Evolutionary conservation across 208 protist genomes (phyloP), one percentile per base, ranked within the genome.

Genomic region (Baffinella frigidus): DNA sequence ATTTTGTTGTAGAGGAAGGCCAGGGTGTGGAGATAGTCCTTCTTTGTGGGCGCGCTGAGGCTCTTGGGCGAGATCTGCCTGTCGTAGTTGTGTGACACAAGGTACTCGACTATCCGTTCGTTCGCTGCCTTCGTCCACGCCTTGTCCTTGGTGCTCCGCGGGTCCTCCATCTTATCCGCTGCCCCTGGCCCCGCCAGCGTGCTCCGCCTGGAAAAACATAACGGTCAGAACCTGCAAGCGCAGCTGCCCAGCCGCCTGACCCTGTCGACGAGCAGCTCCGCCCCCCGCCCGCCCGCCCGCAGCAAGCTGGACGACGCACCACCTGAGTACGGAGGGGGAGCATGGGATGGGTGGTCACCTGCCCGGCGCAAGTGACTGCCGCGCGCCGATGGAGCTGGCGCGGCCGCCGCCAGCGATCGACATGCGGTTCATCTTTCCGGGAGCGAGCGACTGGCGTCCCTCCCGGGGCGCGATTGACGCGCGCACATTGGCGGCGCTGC

Each of bases 11-110:
- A 77, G 30, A 94, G 64, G 73, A 94, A 94, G 43, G 44, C 1
- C 10, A 94, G 33, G 56, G 93, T 93, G 61, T 48, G 67, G 9
- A 92, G 56, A 51, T 92, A 94, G 38, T 94, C 93, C 38, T 94
- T 94, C 20, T 73, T 92, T 0, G 93, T 39, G 10, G 93, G 93
- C 43, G 90, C 36, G 0, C 36, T 39, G 27, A 94, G 81, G n/a
- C 72, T 62, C 77, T 94, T 89, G 5, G 24, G 45, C 11, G 67
- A 83, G 44, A 94, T 92, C 17, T 91, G 36, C 35, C 74, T 51
- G 35, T 93, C 92, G 38, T 94, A 94, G 77, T 38, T 62, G 81
- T 94, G 74, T 71, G 83, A 48, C 0, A 62, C 77, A 24, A 94
- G 84, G 83, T 89, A 94, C 5, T 71, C 56, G 74, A 94, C 93